Percentiles rank a stretch among this genome's conserved stretches.
Evolutionary conservation across 2,329 filamentous ascomycete genomes (phyloP).

Genomic region (Calonectria pseudoturangicola): DNA sequence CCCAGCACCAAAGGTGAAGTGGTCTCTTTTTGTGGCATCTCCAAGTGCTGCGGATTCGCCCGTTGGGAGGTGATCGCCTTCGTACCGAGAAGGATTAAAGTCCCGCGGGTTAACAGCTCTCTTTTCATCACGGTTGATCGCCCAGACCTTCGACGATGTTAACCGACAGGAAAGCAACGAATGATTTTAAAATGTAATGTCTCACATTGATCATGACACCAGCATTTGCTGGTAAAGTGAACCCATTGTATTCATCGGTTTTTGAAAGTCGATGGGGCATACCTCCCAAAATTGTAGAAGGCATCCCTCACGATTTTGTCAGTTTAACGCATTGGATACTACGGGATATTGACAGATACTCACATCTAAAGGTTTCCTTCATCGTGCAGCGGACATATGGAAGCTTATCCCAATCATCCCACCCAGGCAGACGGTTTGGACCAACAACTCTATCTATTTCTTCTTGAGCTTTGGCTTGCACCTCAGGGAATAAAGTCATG

Average conservation of each 20-base stretch:
- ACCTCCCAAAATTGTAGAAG: conserved; percentile 25
- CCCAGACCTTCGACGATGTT: conserved; percentile 22
- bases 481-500: conserved; percentile 27
- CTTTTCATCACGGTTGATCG: conserved; percentile 25
- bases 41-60: conserved; percentile 25
- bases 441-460: conserved; percentile 26
- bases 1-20: conserved; percentile 26
- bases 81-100: conserved; percentile 22
- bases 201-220: conserved; percentile 34
- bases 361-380: conserved; percentile 30
- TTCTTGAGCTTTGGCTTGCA: conserved; percentile 27
- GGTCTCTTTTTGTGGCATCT: conserved; percentile 21
- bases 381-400: conserved; percentile 21
- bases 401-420: conserved; percentile 20
- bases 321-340: too few relatives aligned
- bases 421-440: conserved; percentile 8
- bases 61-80: conserved; percentile 9
- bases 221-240: conserved; percentile 25
- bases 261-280: conserved; percentile 24
- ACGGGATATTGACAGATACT: not conserved
- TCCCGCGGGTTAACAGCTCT: conserved; percentile 2
- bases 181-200: too few relatives aligned
- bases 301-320: conserved; percentile 16
- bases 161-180: too few relatives aligned
- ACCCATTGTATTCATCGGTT: conserved; percentile 22